Percentiles rank a stretch among this genome's conserved stretches.
Evolutionary conservation across 2,329 filamentous ascomycete genomes (phyloP).

Genomic region (Xylaria polymorpha): DNA sequence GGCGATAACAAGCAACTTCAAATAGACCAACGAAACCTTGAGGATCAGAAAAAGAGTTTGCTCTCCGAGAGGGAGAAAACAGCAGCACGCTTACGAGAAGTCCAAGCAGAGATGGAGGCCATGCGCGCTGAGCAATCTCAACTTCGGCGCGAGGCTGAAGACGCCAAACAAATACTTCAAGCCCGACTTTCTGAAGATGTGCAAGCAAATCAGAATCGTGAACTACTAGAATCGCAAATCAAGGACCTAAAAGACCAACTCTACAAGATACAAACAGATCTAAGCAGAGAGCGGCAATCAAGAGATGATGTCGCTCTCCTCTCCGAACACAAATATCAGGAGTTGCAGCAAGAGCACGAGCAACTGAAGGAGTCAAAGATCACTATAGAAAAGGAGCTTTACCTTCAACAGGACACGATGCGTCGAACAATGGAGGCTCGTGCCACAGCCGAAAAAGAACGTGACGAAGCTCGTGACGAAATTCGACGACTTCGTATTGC

Average conservation of each 20-base stretch:
- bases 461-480: constrained; percentile 88
- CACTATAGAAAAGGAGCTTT: constrained; percentile 97
- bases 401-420: constrained; percentile 91
- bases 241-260: constrained; percentile 87
- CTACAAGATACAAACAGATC: constrained; percentile 85
- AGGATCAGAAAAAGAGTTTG: constrained; percentile 80
- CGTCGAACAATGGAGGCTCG: constrained; percentile 86
- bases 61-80: constrained; percentile 82
- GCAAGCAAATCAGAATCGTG: constrained; percentile 82
- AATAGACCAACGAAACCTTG: constrained; percentile 80
- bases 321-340: constrained; percentile 85
- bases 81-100: constrained; percentile 78
- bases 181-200: constrained; percentile 90
- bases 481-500: constrained; percentile 84
- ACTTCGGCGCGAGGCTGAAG: constrained; percentile 86
- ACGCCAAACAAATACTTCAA: constrained; percentile 87
- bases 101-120: constrained; percentile 88
- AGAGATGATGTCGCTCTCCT: constrained; percentile 93
- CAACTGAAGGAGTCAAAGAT: constrained; percentile 94
- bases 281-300: constrained; percentile 92
- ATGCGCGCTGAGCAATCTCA: constrained; percentile 86
- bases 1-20: constrained; percentile 86
- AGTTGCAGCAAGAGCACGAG: constrained; percentile 86
- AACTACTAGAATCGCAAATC: constrained; percentile 87
- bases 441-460: constrained; percentile 82